phyloP scores from a whole-genome alignment of 768 basidiomycete genomes.

The Agrocybe pediades region DNA sequence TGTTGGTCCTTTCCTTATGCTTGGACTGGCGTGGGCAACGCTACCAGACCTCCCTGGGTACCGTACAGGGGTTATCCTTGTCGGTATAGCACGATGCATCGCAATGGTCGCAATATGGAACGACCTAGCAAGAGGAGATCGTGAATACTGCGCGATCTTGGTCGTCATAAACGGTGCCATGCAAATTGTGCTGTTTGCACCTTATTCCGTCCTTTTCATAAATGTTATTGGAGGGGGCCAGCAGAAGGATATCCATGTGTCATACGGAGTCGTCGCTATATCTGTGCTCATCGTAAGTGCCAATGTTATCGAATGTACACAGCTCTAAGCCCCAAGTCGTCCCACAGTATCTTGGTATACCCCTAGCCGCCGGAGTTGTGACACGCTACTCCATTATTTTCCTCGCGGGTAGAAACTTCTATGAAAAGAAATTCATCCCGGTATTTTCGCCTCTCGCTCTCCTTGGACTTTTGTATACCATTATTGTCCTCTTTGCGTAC shows the following conservation, averaged over 20 bases:
- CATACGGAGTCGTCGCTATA: conserved; percentile 61
- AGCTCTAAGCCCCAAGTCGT: neutral
- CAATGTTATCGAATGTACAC: neutral
- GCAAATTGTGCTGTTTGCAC: conserved; percentile 78
- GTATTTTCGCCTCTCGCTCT: conserved; percentile 69
- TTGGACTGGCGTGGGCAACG: conserved; percentile 84
- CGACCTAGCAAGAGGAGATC: conserved; percentile 67
- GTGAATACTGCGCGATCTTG: conserved; percentile 75
- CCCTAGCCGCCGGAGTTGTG: conserved; percentile 67
- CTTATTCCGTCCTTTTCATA: conserved; percentile 73
- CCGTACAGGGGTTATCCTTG: conserved; percentile 79
- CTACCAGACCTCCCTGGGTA: conserved; percentile 78
- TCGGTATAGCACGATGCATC: conserved; percentile 73
- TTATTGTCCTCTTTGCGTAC: conserved; percentile 74
- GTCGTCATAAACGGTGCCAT: conserved; percentile 81
- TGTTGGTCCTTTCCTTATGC: conserved; percentile 79
- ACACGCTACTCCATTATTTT: conserved; percentile 61
- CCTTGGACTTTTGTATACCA: conserved; percentile 79
- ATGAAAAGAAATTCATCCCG: conserved; percentile 64
- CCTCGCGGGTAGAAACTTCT: conserved; percentile 45
- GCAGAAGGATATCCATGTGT: conserved; percentile 42
- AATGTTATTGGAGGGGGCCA: conserved; percentile 60
- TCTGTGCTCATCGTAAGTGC: conserved; percentile 70
- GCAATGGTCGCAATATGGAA: conserved; percentile 88
- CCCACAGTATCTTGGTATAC: conserved; percentile 81